phyloP scores from a whole-genome alignment of 2,329 filamentous ascomycete species.

The Paraconiothyrium sp. region DNA sequence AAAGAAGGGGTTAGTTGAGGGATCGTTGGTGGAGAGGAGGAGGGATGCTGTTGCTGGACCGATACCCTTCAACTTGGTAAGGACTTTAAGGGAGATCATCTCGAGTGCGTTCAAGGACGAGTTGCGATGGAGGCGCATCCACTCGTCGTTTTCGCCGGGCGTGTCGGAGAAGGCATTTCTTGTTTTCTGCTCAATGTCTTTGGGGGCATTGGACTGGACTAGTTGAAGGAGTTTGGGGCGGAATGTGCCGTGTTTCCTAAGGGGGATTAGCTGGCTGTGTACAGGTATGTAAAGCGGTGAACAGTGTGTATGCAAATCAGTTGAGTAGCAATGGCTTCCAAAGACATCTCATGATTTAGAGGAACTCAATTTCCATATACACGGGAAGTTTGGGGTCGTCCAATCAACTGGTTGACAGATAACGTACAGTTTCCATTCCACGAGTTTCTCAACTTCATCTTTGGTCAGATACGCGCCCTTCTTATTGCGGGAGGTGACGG shows the following conservation, averaged over 20 bases:
- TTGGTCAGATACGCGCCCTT: slow-evolving; percentile 33
- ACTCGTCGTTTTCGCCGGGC: too few relatives aligned
- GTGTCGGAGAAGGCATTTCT: slow-evolving; percentile 58
- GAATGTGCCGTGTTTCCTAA: slow-evolving; percentile 61
- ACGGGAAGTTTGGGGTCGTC: too few relatives aligned
- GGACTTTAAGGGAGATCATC: slow-evolving; percentile 49
- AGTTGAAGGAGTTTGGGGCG: slow-evolving; percentile 58
- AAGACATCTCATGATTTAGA: too few relatives aligned
- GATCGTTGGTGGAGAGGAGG: slow-evolving; percentile 71
- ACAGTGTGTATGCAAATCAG: too few relatives aligned
- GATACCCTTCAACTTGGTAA: slow-evolving; percentile 74
- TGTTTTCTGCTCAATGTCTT: slow-evolving; percentile 60
- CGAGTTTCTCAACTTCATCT: slow-evolving; percentile 43
- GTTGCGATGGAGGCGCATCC: background rate
- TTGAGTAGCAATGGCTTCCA: too few relatives aligned
- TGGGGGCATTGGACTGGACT: slow-evolving; percentile 67
- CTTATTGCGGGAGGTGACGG: slow-evolving; percentile 26
- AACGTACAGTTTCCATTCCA: slow-evolving; percentile 53
- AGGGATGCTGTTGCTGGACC: slow-evolving; percentile 81
- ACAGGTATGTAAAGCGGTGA: background rate
- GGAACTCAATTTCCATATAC: too few relatives aligned
- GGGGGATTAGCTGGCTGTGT: background rate
- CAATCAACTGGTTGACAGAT: background rate
- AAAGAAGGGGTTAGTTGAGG: slow-evolving; percentile 74
- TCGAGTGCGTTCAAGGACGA: too few relatives aligned